Evolutionary conservation across 2,329 filamentous ascomycete genomes (phyloP).

Genomic region (Cytospora mali): DNA sequence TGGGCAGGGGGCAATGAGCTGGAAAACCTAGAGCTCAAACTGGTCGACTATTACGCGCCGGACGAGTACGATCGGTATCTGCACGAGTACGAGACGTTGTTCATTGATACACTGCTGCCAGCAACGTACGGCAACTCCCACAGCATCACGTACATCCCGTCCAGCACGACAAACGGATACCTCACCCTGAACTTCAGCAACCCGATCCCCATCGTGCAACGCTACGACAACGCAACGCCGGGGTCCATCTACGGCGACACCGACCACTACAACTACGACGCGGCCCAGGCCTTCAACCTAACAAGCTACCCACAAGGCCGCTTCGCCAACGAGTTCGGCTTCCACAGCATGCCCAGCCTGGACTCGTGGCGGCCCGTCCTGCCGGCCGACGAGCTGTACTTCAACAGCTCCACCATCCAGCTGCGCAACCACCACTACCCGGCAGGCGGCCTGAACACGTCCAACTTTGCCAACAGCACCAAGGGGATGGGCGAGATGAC

Average conservation of each 20-base stretch:
- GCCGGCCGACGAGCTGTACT: slow-evolving; percentile 51
- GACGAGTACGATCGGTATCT: slow-evolving; percentile 45
- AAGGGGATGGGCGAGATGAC: slow-evolving; percentile 62
- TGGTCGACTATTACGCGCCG: slow-evolving; percentile 44
- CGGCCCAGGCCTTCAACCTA: slow-evolving; percentile 54
- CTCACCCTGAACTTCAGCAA: slow-evolving; percentile 55
- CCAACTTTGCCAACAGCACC: slow-evolving; percentile 46
- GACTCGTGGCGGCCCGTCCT: slow-evolving; percentile 60
- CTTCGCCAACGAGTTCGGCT: slow-evolving; percentile 67
- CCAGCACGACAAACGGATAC: slow-evolving; percentile 63
- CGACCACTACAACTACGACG: slow-evolving; percentile 62
- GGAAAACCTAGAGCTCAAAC: slow-evolving; percentile 54
- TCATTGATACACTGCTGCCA: slow-evolving; percentile 56
- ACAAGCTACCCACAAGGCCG: slow-evolving; percentile 58
- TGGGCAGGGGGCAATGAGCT: slow-evolving; percentile 64
- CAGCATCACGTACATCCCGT: slow-evolving; percentile 63
- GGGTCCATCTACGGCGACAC: slow-evolving; percentile 63
- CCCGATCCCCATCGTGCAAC: slow-evolving; percentile 54
- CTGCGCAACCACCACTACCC: slow-evolving; percentile 64
- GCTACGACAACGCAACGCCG: slow-evolving; percentile 56
- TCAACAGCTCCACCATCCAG: slow-evolving; percentile 59
- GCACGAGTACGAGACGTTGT: slow-evolving; percentile 60
- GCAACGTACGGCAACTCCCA: slow-evolving; percentile 60
- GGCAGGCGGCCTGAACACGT: slow-evolving; percentile 48
- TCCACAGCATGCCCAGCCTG: slow-evolving; percentile 63